These are phyloP conservation scores for Nigrograna mackinnonii DNA, from an alignment of 2,329 filamentous ascomycete genomes.

Conservation along the genomic window DNA sequence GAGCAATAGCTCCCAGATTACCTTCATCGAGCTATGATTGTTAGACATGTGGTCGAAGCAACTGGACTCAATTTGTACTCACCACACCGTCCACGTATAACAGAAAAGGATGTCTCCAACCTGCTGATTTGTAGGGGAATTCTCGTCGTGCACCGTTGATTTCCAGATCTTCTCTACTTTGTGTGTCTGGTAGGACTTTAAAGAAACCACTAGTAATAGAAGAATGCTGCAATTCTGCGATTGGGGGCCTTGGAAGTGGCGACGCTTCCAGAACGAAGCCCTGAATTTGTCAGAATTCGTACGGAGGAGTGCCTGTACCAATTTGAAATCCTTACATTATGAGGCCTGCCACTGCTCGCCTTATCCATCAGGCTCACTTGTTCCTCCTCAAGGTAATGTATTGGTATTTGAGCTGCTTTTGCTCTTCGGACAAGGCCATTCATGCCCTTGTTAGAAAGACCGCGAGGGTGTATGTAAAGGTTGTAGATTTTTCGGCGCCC, in stretches of 20 bases:
- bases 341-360: constrained; percentile 79
- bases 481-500: constrained; percentile 76
- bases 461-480: constrained; percentile 66
- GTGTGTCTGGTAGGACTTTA: constrained; percentile 56
- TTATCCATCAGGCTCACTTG: constrained; percentile 77
- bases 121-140: constrained; percentile 50
- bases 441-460: constrained; percentile 14
- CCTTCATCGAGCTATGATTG: constrained; percentile 70
- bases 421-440: constrained; percentile 21
- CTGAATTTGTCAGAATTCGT: constrained; percentile 24
- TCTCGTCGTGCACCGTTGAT: constrained; percentile 69
- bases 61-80: constrained; percentile 8
- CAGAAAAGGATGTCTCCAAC: constrained; percentile 67
- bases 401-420: constrained; percentile 49
- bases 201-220: constrained; percentile 42
- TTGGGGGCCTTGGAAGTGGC: constrained; percentile 72
- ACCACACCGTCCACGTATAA: constrained; percentile 73
- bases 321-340: constrained; percentile 61
- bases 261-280: constrained; percentile 87
- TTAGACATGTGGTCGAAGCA: constrained; percentile 24
- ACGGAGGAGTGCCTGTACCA: neutral
- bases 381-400: constrained; percentile 63
- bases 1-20: constrained; percentile 87
- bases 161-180: constrained; percentile 72
- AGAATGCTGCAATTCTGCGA: constrained; percentile 60